These are phyloP conservation scores for Megacollybia marginata DNA, from an alignment of 768 basidiomycete genomes.

Conservation along the genomic window DNA sequence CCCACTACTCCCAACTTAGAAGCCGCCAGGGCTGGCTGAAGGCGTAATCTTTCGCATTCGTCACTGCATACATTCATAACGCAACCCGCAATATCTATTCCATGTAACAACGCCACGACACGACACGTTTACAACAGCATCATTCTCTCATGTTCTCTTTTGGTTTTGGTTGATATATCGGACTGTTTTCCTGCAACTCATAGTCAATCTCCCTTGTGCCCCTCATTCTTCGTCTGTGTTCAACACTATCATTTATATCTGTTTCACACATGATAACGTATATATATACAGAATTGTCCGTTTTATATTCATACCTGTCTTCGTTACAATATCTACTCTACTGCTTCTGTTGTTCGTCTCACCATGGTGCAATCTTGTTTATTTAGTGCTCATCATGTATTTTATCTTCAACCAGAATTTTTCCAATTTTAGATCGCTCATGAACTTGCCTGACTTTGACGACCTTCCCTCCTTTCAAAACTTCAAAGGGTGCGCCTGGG, in stretches of 20 bases:
- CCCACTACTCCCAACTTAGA: constrained; percentile 33
- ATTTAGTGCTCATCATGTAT: neutral
- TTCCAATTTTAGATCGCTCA: too few relatives aligned
- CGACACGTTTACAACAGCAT: neutral
- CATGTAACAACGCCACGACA: neutral
- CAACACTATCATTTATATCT: neutral
- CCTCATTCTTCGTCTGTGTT: neutral
- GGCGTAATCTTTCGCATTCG: neutral
- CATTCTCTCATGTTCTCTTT: neutral
- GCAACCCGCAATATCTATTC: neutral
- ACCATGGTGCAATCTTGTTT: neutral
- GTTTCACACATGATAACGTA: neutral
- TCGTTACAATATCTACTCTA: neutral
- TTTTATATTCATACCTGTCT: neutral
- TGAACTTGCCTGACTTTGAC: constrained; percentile 2
- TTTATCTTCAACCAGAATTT: neutral
- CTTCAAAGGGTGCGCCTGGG: constrained; percentile 58
- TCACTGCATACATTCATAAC: neutral
- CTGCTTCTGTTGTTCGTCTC: neutral
- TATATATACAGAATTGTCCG: neutral
- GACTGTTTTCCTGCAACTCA: constrained; percentile 1
- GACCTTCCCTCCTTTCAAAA: constrained; percentile 34
- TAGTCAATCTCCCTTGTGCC: neutral
- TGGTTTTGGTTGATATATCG: neutral
- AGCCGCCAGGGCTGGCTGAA: constrained; percentile 37